Evolutionary conservation across 169 alveolate species (phyloP), one percentile per base, ranked within the genome.

Genomic region (Eimeria falciformis): DNA sequence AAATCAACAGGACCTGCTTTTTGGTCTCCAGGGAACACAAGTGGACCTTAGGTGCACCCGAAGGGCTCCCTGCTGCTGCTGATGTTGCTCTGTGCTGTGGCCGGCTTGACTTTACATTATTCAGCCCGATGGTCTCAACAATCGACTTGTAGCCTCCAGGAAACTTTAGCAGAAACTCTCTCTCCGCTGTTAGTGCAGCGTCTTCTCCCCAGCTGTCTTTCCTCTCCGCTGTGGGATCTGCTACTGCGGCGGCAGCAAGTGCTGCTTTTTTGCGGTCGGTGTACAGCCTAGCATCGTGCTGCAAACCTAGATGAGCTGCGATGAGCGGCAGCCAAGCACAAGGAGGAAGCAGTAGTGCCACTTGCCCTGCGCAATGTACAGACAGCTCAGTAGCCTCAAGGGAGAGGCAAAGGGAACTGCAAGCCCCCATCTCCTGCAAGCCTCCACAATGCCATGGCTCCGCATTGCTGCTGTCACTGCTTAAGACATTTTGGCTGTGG

Each of bases 371-470:
- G 75, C 89, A 81, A 53, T 81, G 89, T 25, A 81, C 14, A 50
- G 73, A 56, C 50, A 81, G 89, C 58, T 81, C 89, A 56, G 55
- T 75, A 0, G 89, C 89, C 55, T 81, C 89, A 37, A 81, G 89
- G 45, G 89, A 12, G 56, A 25, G 25, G 73, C 89, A 55, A 45
- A 81, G 71, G 5, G 89, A 53, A 14, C 89, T 81, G 56, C 89
- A 81, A n/a, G 56, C 89, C 37, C 89, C 89, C 89, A 81, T 6
- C 43, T 81, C 89, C 47, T 81, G 89, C 75, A 81, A 21, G 73
- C 89, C 89, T 25, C 89, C 89, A 21, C 89, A 65, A 43, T 81
- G 89, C 89, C 89, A 81, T 17, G 71, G 75, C 55, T 50, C 89
- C 50, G 9, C 18, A 40, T 56, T 37, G 89, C 58, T 33, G 56